A percentile compares a stretch with the other conserved stretches of the same genome.
Evolutionary conservation across 495 filamentous ascomycete genomes (phyloP).

Genomic region (Penicillium longicatenatum): DNA sequence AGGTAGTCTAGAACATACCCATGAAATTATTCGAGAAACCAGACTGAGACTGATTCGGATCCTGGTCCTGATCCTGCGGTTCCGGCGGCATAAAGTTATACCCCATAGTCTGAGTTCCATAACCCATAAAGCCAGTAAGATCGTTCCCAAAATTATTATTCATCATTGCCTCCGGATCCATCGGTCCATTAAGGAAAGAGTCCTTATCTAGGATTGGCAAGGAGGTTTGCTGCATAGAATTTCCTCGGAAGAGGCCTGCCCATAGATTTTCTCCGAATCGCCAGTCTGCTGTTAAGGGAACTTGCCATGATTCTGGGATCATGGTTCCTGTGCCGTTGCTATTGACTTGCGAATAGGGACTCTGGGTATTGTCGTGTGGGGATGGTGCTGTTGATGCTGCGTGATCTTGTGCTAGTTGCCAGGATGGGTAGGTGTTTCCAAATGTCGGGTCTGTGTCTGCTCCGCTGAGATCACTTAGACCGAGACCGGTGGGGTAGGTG

Average conservation of each 20-base stretch:
- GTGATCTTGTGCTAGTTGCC: conserved; percentile 18
- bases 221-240: conserved; percentile 5
- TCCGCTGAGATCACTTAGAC: conserved; percentile 7
- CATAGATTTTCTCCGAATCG: conserved; percentile 36
- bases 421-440: conserved; percentile 5
- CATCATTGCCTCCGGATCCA: not conserved
- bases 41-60: not conserved
- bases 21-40: conserved; percentile 4
- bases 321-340: conserved; percentile 17
- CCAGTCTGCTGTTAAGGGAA: conserved; percentile 42
- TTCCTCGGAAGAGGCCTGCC: conserved; percentile 30
- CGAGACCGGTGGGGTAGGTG: conserved; percentile 9
- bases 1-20: not conserved
- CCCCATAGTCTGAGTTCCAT: not conserved
- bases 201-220: conserved; percentile 25
- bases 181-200: conserved; percentile 17
- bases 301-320: conserved; percentile 42
- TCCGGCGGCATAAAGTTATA: conserved; percentile 1
- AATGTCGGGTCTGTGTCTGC: not conserved
- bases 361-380: conserved; percentile 21
- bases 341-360: conserved; percentile 28
- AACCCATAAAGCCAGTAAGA: not conserved
- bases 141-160: not conserved
- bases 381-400: conserved; percentile 15
- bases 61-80: not conserved